phyloP scores from a whole-genome alignment of 2,329 filamentous ascomycete genomes.

The Zasmidium angulare region DNA sequence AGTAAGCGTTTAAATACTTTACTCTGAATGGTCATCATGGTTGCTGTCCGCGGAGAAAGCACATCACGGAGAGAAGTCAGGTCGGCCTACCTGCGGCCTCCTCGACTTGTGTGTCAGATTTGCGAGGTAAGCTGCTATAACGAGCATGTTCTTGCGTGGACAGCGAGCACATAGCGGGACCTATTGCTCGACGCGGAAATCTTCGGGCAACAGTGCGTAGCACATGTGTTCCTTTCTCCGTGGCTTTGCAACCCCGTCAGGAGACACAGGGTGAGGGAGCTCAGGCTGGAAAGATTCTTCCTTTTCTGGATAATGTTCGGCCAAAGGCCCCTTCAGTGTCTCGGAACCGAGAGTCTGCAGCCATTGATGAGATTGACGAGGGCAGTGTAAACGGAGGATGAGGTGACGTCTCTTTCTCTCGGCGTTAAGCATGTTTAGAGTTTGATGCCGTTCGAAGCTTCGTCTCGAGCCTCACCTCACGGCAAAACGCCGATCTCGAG shows the following conservation, averaged over 20 bases:
- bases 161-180: neutral
- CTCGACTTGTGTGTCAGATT: neutral
- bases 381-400: no score
- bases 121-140: neutral
- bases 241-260: neutral
- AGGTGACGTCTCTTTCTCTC: neutral
- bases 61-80: neutral
- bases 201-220: neutral
- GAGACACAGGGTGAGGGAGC: neutral
- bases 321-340: neutral
- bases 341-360: no score
- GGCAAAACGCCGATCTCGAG: neutral
- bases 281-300: no score
- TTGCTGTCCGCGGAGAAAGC: conserved; percentile 3
- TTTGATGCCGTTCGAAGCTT: neutral
- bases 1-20: neutral
- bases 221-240: neutral
- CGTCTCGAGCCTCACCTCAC: neutral
- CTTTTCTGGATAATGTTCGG: no score
- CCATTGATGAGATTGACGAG: no score
- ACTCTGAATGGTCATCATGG: neutral
- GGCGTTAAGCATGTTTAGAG: neutral
- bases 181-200: neutral
- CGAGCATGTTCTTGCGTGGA: neutral
- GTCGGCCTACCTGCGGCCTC: neutral